Evolutionary conservation across 345 rosid species (phyloP), one percentile per base, ranked within the genome.

Genomic region (Laguncularia racemosa): DNA sequence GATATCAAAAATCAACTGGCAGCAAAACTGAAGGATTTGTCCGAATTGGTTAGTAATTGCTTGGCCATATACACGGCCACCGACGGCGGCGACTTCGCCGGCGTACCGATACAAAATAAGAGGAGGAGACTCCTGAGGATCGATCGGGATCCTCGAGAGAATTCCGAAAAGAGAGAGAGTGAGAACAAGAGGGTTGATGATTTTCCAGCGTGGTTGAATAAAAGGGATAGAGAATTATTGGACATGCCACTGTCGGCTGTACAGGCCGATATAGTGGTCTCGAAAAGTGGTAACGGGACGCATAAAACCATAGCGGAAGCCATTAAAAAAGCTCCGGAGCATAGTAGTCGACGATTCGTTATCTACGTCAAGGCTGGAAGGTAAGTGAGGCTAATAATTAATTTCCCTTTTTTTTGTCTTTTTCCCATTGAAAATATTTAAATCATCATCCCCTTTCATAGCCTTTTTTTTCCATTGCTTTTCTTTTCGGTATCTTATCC

Each of bases 301-400:
- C 73, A 59, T 48, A 87, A 82, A 67, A 93, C 96, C 48, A 84
- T 93, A 20, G 15, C 82, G 16, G 96, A 85, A 70, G 99, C 99
- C 40, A 87, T 93, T 56, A 93, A 93, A 72, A 78, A 78, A 63
- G 96, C 85, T 62, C 96, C 97, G 47, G 84, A 85, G 72, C 17
- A 70, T 47, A 93, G 90, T 21, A 57, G 28, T 33, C 85, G 87
- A 56, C 82, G 97, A 56, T 76, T 69, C 26, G 74, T 93, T 26
- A 93, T 93, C 56, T 90, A 87, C 71, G 92, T 93, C 49, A 82
- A 51, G 71, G 97, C 99, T 61, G 99, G 99, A 73, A 93, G 90
- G 99, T 93, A 93, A 89, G 99, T 93, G 79, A 67, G 40, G 7
- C 46, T 62, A 40, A 4, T 19, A 16, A 52, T 48, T n/a, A 20